Evolutionary conservation across 1,284 basidiomycete genomes (phyloP).

Genomic region (Trichosporon sp.): DNA sequence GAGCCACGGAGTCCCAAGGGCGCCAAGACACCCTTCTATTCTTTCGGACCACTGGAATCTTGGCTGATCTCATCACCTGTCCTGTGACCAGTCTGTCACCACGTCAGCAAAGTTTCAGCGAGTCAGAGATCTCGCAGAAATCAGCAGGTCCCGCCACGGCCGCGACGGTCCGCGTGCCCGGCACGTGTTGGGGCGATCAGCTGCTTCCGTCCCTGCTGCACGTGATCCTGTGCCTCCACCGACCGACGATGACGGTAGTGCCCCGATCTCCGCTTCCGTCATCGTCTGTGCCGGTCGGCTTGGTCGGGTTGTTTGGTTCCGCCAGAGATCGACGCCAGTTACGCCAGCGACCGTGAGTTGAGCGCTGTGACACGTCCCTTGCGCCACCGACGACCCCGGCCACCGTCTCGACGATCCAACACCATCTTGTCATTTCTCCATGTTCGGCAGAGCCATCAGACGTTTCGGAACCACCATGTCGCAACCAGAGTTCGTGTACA

Average conservation of each 20-base stretch:
- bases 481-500: constrained; percentile 43
- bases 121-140: background rate
- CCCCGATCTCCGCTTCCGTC: too few species aligned
- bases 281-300: background rate
- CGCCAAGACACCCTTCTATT: background rate
- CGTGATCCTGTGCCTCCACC: background rate
- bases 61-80: background rate
- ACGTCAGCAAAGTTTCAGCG: background rate
- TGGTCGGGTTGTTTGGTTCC: background rate
- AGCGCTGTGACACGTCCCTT: background rate
- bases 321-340: background rate
- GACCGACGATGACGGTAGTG: too few species aligned
- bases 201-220: background rate
- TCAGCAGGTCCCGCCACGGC: background rate
- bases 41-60: background rate
- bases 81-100: background rate
- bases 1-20: background rate
- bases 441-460: constrained; percentile 12
- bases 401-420: background rate
- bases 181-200: background rate
- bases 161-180: background rate
- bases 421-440: background rate
- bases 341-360: background rate
- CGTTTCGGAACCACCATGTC: constrained; percentile 22
- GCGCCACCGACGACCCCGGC: background rate